These are phyloP conservation scores for Phaeomoniella chlamydospora DNA, from an alignment of 2,329 filamentous ascomycete species.

Conservation along the genomic window DNA sequence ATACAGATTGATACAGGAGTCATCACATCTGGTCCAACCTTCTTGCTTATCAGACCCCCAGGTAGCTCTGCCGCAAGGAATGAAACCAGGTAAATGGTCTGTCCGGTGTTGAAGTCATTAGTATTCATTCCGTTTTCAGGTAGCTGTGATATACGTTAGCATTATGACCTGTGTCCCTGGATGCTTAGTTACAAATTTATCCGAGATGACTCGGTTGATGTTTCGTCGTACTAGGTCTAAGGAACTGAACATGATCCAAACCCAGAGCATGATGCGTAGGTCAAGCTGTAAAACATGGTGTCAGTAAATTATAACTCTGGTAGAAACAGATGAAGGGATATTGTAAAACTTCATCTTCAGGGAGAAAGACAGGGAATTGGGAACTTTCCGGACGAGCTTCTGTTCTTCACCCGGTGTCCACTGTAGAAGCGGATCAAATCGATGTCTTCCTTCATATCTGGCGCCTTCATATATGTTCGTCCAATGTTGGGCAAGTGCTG, in stretches of 20 bases:
- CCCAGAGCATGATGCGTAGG: constrained; percentile 24
- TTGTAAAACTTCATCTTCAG: too few species aligned
- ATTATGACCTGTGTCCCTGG: too few species aligned
- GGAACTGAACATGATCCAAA: constrained; percentile 48
- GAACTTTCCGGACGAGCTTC: constrained; percentile 21
- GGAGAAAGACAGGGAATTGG: too few species aligned
- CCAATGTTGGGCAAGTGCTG: constrained; percentile 39
- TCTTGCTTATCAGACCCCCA: constrained; percentile 45
- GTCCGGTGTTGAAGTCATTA: constrained; percentile 27
- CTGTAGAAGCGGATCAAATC: constrained; percentile 22
- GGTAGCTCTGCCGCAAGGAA: constrained; percentile 44
- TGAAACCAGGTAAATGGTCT: constrained; percentile 37
- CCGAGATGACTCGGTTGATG: constrained; percentile 43
- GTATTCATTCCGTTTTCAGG: too few species aligned
- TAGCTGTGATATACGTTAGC: too few species aligned
- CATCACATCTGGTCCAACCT: constrained; percentile 43
- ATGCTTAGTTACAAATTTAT: constrained; percentile 40
- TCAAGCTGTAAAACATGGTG: too few species aligned
- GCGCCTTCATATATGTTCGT: constrained; percentile 38
- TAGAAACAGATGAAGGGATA: too few species aligned
- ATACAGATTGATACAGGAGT: constrained; percentile 44
- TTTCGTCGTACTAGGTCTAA: constrained; percentile 52
- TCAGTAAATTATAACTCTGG: too few species aligned
- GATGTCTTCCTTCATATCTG: constrained; percentile 28
- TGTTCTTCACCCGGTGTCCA: constrained; percentile 29